Percentiles rank a stretch among this genome's conserved stretches.
Conservation (phyloP, 176 grass and related monocot species). For the Eleusine indica region DNA sequence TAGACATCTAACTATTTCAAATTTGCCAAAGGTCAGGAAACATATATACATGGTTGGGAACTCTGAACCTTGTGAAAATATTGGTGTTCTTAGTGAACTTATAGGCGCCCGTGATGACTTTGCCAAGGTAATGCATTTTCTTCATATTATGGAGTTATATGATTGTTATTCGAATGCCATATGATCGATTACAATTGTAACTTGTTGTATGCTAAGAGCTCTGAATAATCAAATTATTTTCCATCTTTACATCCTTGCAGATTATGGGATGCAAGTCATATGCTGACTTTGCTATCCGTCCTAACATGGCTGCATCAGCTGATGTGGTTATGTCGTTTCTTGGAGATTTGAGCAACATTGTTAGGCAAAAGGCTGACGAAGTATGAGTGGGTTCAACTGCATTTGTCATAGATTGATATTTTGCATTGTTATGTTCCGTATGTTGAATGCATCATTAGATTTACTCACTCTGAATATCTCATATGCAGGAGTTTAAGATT, state of each 20-base stretch:
- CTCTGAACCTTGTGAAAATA: conserved; percentile 78
- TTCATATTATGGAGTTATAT: conserved; percentile 19
- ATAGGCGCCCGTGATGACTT: conserved; percentile 78
- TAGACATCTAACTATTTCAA: conserved; percentile 41
- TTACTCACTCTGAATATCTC: neutral
- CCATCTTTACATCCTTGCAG: conserved; percentile 41
- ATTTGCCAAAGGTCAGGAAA: conserved; percentile 73
- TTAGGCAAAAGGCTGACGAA: conserved; percentile 84
- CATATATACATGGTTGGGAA: conserved; percentile 78
- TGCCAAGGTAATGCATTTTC: conserved; percentile 65
- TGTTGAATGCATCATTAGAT: conserved; percentile 25
- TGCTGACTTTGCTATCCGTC: conserved; percentile 86
- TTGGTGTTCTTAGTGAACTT: conserved; percentile 74
- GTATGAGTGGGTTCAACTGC: conserved; percentile 41
- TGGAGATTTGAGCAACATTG: conserved; percentile 64
- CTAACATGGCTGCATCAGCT: conserved; percentile 80
- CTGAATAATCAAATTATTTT: conserved; percentile 21
- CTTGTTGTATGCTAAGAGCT: neutral
- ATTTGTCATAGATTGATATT: conserved; percentile 34
- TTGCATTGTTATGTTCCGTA: neutral
- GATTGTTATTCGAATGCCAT: conserved; percentile 35
- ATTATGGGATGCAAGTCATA: conserved; percentile 92
- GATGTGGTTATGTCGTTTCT: conserved; percentile 90
- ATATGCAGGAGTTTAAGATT: conserved; percentile 66
- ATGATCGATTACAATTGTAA: conserved; percentile 18